Base-by-base conservation (phyloP, 345 rosid genomes). In the Rhodamnia rubescens region DNA sequence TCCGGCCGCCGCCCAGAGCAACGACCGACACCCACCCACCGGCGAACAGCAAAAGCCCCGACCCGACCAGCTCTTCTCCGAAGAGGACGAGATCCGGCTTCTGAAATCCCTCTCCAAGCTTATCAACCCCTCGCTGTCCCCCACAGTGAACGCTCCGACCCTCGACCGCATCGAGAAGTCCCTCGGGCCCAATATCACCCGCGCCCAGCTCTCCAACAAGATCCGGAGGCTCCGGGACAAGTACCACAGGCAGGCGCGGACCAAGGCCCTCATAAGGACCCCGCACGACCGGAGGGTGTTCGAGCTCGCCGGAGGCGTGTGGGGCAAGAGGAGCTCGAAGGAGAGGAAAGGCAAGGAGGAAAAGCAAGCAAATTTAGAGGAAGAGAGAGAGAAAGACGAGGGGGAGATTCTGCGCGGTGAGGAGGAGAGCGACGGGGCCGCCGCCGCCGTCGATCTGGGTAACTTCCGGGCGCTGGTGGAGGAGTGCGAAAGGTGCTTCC, bases 201-300 rank as follows among this genome's bases (percentile, higher is more conserved):
- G 78, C 74, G 51, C 58, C n/a, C 91, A 88, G 83, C 27, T 90
- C 86, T 27, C 24, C 54, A 82, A 74, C 89, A 90, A 90, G 89
- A 69, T 90, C 85, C 90, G 89, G 8, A 52, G 81, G n/a, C 84
- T 90, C 47, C 74, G 88, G 44, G 21, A 18, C 56, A 90, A 88
- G 89, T 90, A 90, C 85, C 91, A 40, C 56, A 87, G 83, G 75
- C 88, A 83, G 49, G 87, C 89, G 5, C 85, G 87, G 47, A 8
- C 84, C 91, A 90, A 85, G 83, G 87, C 88, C 55, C 81, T 83
- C 51, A 74, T 90, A 64, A 90, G 47, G 75, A 90, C 86, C 80
- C 86, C 86, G 13, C 91, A 86, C 64, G 90, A 90, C 83, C 88
- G 82, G 26, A n/a, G 44, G 61, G 49, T 84, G 29, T 85, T 75